Percentiles rank a stretch among this genome's conserved stretches.
phyloP scores from a whole-genome alignment of 345 rosid species.

The Eutrema yunnanense region DNA sequence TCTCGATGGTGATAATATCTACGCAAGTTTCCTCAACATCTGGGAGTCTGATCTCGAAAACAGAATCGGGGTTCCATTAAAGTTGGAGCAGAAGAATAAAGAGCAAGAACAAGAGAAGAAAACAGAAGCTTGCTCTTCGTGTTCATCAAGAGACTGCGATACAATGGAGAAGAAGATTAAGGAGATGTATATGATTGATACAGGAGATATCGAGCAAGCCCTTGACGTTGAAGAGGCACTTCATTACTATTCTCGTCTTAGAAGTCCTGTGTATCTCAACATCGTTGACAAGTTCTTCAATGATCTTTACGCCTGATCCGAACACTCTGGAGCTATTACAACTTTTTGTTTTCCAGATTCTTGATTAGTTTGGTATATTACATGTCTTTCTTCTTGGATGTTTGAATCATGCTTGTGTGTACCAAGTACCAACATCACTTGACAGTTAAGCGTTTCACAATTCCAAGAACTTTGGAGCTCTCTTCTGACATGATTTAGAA shows the following conservation, averaged over 20 bases:
- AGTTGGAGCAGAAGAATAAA: neutral
- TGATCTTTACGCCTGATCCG: conserved; percentile 49
- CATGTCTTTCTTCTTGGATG: neutral
- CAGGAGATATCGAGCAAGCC: conserved; percentile 61
- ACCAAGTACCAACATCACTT: neutral
- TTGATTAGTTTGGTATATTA: neutral
- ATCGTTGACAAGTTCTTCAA: conserved; percentile 76
- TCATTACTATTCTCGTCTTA: conserved; percentile 72
- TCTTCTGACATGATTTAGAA: neutral
- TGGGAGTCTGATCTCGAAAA: conserved; percentile 28
- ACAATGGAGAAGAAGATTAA: conserved; percentile 65
- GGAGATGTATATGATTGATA: conserved; percentile 67
- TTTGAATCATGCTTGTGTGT: neutral
- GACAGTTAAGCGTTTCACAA: neutral
- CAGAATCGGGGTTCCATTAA: neutral
- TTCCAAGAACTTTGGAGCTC: neutral
- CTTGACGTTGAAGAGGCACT: conserved; percentile 89
- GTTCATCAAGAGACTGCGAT: conserved; percentile 9
- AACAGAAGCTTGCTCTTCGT: conserved; percentile 10
- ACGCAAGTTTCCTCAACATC: conserved; percentile 26
- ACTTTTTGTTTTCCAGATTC: neutral
- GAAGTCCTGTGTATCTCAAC: conserved; percentile 68
- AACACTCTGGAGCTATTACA: neutral
- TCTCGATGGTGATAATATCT: conserved; percentile 19
- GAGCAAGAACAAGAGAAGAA: conserved; percentile 12